These are phyloP conservation scores for Starmerella geochares DNA, from an alignment of 805 yeast genomes.

Conservation along the genomic window DNA sequence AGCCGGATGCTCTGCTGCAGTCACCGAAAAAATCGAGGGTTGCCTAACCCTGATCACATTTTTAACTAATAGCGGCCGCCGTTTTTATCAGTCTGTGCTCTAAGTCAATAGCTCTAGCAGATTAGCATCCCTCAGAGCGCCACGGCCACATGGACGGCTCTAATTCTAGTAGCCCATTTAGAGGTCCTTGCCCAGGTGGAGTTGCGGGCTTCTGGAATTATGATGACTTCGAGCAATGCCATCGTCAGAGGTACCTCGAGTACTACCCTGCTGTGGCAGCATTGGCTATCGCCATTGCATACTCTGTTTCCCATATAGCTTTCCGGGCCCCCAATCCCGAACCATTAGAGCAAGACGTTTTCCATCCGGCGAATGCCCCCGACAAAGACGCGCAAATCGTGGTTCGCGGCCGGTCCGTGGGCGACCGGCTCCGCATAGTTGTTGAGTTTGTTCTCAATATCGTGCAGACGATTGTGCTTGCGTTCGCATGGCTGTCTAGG, in stretches of 20 bases:
- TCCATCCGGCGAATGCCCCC: slow-evolving; percentile 19
- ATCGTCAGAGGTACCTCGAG: slow-evolving; percentile 24
- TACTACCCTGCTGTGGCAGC: slow-evolving; percentile 13
- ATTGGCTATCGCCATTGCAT: slow-evolving; percentile 7
- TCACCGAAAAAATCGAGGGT: background rate
- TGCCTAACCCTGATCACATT: background rate
- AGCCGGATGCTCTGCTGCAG: background rate
- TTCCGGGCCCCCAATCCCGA: background rate
- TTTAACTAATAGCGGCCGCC: slow-evolving; percentile 1
- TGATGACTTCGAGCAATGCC: slow-evolving; percentile 24
- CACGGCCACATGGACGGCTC: background rate
- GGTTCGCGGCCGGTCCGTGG: slow-evolving; percentile 18
- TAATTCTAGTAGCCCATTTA: background rate
- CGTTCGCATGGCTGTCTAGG: background rate
- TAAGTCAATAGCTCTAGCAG: too few species aligned
- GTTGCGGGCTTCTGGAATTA: slow-evolving; percentile 24
- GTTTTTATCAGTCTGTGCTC: too few species aligned
- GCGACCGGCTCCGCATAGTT: slow-evolving; percentile 22
- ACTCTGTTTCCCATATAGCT: background rate
- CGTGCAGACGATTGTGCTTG: slow-evolving; percentile 10
- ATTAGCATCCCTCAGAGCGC: background rate
- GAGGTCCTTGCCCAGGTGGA: slow-evolving; percentile 3
- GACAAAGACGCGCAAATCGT: slow-evolving; percentile 20
- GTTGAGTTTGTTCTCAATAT: slow-evolving; percentile 18
- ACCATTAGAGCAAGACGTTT: slow-evolving; percentile 3